Evolutionary conservation across 441 rosid species (phyloP).

Genomic region (Populus tomentosa): DNA sequence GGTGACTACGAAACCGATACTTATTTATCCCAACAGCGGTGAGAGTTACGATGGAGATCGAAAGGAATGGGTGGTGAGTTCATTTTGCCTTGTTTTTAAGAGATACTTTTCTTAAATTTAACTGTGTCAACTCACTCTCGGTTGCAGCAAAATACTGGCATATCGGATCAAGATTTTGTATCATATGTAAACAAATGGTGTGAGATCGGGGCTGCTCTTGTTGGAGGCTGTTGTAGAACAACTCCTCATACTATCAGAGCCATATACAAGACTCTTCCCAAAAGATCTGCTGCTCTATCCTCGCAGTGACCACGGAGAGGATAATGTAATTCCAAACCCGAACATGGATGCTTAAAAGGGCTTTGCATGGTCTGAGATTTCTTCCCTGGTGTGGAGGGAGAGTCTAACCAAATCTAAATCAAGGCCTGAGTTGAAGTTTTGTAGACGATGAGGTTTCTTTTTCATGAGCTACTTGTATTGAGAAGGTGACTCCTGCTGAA

Average conservation of each 20-base stretch:
- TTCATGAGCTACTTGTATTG: not conserved
- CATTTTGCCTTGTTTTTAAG: not conserved
- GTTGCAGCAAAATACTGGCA: conserved; percentile 72
- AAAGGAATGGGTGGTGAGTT: conserved; percentile 87
- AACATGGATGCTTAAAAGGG: not conserved
- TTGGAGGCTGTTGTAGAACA: conserved; percentile 88
- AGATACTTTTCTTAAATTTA: not conserved
- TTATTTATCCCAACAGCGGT: conserved; percentile 87
- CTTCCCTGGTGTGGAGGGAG: not conserved
- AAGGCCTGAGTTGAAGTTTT: not conserved
- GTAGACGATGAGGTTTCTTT: not conserved
- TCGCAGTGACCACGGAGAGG: not conserved
- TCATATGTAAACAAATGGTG: conserved; percentile 69
- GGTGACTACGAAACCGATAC: conserved; percentile 77
- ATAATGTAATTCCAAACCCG: not conserved
- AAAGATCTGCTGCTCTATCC: conserved; percentile 13
- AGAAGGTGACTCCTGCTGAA: not conserved
- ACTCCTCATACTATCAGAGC: conserved; percentile 73
- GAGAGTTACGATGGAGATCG: conserved; percentile 63
- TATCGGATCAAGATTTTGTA: conserved; percentile 71
- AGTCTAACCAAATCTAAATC: not conserved
- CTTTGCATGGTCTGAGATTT: not conserved
- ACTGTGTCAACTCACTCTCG: not conserved
- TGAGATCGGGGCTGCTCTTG: conserved; percentile 67
- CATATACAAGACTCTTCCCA: conserved; percentile 44